These are phyloP conservation scores for Voacanga thouarsii DNA, from an alignment of 257 asterid species.

Conservation along the genomic window DNA sequence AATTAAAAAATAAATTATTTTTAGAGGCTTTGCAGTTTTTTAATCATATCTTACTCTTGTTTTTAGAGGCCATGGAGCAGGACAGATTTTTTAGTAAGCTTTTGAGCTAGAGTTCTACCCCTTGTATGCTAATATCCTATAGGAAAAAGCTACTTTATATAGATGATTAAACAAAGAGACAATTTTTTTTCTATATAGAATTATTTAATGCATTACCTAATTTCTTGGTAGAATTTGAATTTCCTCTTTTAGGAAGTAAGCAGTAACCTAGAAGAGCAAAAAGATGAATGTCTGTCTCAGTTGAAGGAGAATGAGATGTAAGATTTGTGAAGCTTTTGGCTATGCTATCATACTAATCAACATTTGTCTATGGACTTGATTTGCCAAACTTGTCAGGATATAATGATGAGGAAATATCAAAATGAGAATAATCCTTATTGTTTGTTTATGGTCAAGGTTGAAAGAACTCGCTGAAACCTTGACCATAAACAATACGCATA, in stretches of 20 bases:
- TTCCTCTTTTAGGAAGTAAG: slow-evolving; percentile 74
- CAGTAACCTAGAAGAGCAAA: slow-evolving; percentile 92
- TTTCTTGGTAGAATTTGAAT: slow-evolving; percentile 13
- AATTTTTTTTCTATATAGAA: not conserved
- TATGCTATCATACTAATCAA: not conserved
- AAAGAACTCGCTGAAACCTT: slow-evolving; percentile 85
- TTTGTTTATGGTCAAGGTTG: slow-evolving; percentile 16
- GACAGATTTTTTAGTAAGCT: slow-evolving; percentile 1
- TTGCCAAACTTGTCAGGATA: not conserved
- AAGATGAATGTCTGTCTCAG: slow-evolving; percentile 84
- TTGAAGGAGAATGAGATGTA: slow-evolving; percentile 97
- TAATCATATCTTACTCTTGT: too few species aligned
- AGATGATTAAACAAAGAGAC: too few species aligned
- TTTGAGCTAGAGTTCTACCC: not conserved
- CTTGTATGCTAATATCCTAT: not conserved
- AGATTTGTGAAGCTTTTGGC: slow-evolving; percentile 31
- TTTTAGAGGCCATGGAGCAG: too few species aligned
- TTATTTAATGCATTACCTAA: not conserved
- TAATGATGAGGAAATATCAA: not conserved
- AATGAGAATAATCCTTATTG: not conserved
- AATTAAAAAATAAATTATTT: too few species aligned
- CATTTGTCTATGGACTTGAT: not conserved
- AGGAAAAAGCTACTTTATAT: not conserved
- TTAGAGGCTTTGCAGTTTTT: too few species aligned
- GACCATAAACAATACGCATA: slow-evolving; percentile 79